These are phyloP conservation scores for Trypanosoma brucei DNA, from an alignment of 208 protist genomes.

Conservation along the genomic window DNA sequence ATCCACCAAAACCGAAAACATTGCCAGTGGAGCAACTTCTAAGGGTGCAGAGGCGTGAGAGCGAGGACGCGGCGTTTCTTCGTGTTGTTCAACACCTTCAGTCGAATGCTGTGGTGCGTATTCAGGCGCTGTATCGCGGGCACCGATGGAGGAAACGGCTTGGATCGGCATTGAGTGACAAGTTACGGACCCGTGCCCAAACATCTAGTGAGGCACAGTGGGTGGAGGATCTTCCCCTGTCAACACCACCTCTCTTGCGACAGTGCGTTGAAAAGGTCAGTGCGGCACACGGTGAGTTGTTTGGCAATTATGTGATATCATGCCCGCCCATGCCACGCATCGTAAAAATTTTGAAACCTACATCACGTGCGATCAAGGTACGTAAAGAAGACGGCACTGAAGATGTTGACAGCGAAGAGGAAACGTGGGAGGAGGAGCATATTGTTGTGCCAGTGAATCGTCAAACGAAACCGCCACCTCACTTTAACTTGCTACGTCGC, in stretches of 20 bases:
- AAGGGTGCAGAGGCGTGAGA: conserved; percentile 24
- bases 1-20: background rate
- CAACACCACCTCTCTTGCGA: conserved; percentile 31
- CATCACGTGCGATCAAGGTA: conserved; percentile 19
- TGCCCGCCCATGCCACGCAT: conserved; percentile 21
- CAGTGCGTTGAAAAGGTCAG: conserved; percentile 22
- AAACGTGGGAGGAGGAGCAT: conserved; percentile 62
- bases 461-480: conserved; percentile 30
- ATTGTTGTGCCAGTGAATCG: conserved; percentile 46
- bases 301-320: conserved; percentile 45
- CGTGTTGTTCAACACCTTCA: conserved; percentile 40
- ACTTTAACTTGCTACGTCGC: conserved; percentile 62
- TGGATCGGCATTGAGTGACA: background rate
- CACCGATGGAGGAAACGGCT: conserved; percentile 17
- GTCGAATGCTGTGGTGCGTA: conserved; percentile 42
- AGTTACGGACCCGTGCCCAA: background rate
- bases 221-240: conserved; percentile 13
- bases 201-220: background rate
- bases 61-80: conserved; percentile 70
- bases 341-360: conserved; percentile 24
- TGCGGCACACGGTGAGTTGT: conserved; percentile 41
- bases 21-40: no score
- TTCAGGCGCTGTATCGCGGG: conserved; percentile 66
- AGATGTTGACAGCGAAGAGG: conserved; percentile 42
- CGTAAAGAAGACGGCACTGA: conserved; percentile 17